phyloP scores from a whole-genome alignment of 2,329 filamentous ascomycete species.

The Pseudogymnoascus sp. region DNA sequence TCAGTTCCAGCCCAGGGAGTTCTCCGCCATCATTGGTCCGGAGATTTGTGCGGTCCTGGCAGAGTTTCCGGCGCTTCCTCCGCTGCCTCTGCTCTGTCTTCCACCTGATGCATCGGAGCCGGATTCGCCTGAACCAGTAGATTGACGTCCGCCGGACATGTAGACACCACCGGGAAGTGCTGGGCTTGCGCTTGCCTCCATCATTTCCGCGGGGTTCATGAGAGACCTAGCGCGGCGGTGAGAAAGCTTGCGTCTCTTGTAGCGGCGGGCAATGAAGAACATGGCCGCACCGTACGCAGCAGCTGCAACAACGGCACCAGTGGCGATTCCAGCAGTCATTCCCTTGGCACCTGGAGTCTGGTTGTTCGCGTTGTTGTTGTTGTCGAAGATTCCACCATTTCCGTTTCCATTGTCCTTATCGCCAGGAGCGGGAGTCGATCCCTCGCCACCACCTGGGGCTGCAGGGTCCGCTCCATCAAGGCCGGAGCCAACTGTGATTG shows the following conservation, averaged over 20 bases:
- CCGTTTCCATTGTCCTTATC: conserved; percentile 31
- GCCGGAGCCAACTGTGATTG: conserved; percentile 34
- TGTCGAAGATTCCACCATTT: conserved; percentile 34
- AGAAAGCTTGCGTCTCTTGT: conserved; percentile 55
- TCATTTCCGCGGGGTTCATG: conserved; percentile 40
- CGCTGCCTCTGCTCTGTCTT: conserved; percentile 50
- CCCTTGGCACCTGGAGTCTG: conserved; percentile 51
- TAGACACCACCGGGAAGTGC: conserved; percentile 43
- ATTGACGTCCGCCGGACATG: conserved; percentile 31
- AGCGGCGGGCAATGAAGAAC: conserved; percentile 66
- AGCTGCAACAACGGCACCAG: conserved; percentile 57
- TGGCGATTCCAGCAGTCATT: conserved; percentile 56
- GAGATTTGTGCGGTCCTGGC: conserved; percentile 62
- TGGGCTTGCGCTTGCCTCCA: conserved; percentile 31
- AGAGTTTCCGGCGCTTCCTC: conserved; percentile 30
- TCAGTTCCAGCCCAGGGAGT: conserved; percentile 71
- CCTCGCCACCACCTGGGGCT: conserved; percentile 27
- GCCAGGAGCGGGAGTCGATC: conserved; percentile 31
- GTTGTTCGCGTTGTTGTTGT: conserved; percentile 30
- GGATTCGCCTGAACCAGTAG: conserved; percentile 28
- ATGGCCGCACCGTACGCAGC: conserved; percentile 66
- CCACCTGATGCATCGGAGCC: conserved; percentile 26
- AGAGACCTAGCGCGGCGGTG: conserved; percentile 57
- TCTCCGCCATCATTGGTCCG: conserved; percentile 67
- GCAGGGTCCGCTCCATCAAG: conserved; percentile 26